phyloP scores from a whole-genome alignment of 495 filamentous ascomycete genomes.

The Physcia stellaris region DNA sequence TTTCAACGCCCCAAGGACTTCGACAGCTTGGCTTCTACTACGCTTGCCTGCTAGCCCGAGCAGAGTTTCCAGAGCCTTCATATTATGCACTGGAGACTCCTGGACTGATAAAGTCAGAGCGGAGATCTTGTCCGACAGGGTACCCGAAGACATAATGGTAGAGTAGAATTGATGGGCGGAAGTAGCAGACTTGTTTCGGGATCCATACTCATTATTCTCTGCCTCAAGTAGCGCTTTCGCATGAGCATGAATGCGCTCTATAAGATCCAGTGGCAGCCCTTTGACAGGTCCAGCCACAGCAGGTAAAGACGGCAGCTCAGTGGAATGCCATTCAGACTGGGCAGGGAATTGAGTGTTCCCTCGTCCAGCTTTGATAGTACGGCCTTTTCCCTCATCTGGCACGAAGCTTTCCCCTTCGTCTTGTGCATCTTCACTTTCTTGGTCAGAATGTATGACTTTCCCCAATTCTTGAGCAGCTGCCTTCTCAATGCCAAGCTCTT shows the following conservation, averaged over 20 bases:
- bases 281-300: constrained; percentile 29
- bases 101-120: constrained; percentile 86
- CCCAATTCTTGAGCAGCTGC: constrained; percentile 25
- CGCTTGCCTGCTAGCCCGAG: constrained; percentile 71
- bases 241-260: constrained; percentile 62
- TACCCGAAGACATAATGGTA: constrained; percentile 93
- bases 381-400: background rate
- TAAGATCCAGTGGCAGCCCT: constrained; percentile 38
- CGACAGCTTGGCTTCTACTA: constrained; percentile 85
- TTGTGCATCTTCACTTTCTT: constrained; percentile 11
- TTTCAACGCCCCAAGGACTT: constrained; percentile 79
- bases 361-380: background rate
- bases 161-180: constrained; percentile 89
- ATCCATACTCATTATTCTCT: constrained; percentile 52
- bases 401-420: background rate
- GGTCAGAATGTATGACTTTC: constrained; percentile 13
- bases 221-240: constrained; percentile 60
- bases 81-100: constrained; percentile 88
- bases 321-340: constrained; percentile 74
- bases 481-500: constrained; percentile 32
- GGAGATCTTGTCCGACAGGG: constrained; percentile 90
- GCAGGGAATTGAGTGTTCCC: constrained; percentile 40
- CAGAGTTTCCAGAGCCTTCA: constrained; percentile 72
- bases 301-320: constrained; percentile 43
- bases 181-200: constrained; percentile 39